A percentile compares a stretch with the other conserved stretches of the same genome.
These are phyloP conservation scores for Cucurbitaria berberidis DNA, from an alignment of 2,329 filamentous ascomycete genomes.

Conservation along the genomic window DNA sequence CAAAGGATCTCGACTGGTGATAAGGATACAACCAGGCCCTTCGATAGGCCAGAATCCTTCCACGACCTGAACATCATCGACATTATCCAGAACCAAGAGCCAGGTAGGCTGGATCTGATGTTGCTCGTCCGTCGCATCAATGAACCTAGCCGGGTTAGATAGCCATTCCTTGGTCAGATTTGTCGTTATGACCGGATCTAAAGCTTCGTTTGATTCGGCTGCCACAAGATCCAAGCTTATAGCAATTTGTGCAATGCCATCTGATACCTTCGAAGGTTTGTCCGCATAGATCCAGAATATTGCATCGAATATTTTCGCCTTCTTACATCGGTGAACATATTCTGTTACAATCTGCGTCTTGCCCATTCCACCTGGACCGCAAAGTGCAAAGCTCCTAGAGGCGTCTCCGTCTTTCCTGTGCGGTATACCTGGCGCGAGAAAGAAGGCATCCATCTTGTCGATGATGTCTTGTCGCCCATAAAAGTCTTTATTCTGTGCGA, in stretches of 20 bases:
- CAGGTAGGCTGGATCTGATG: constrained; percentile 7
- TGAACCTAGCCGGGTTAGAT: no score
- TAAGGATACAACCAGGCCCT: constrained; percentile 14
- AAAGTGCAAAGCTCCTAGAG: constrained; percentile 5
- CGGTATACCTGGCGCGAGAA: no score
- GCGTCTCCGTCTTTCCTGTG: no score
- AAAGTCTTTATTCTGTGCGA: no score
- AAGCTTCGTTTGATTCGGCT: no score
- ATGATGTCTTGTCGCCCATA: no score
- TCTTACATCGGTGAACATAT: constrained; percentile 4
- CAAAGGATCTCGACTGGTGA: constrained; percentile 18
- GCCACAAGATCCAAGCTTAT: no score
- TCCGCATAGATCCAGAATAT: constrained; percentile 18
- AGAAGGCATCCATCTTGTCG: no score
- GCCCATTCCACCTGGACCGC: constrained; percentile 19
- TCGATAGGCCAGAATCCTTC: constrained; percentile 13
- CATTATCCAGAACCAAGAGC: constrained; percentile 20
- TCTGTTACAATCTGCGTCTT: constrained; percentile 20
- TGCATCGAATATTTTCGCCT: constrained; percentile 11
- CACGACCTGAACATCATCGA: constrained; percentile 3
- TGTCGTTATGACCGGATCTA: no score
- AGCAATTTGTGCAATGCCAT: no score
- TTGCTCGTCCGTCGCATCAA: no score
- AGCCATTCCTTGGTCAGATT: no score
- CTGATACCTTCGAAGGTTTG: constrained; percentile 4